These are phyloP conservation scores for Vitis hybrid DNA, from an alignment of 177 flowering plant species.

Conservation along the genomic window DNA sequence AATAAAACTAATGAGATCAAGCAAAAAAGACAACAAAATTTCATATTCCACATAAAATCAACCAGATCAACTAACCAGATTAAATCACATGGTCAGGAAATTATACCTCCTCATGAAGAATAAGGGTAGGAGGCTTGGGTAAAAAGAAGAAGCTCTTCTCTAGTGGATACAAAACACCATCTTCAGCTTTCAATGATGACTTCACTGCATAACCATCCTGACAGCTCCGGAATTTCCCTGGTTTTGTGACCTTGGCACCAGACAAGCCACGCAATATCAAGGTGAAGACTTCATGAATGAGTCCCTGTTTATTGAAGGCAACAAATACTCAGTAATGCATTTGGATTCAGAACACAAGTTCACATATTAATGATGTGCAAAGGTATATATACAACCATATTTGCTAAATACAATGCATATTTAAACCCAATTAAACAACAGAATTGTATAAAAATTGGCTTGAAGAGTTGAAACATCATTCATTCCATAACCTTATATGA, in stretches of 20 bases:
- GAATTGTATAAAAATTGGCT: background rate
- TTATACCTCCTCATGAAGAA: constrained; percentile 91
- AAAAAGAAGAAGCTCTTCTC: constrained; percentile 97
- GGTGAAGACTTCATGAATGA: constrained; percentile 92
- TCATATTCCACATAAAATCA: background rate
- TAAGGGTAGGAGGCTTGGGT: constrained; percentile 99
- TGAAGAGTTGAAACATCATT: background rate
- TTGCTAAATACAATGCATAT: background rate
- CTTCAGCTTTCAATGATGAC: constrained; percentile 98
- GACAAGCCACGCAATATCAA: constrained; percentile 85
- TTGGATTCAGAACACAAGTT: background rate
- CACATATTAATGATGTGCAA: background rate
- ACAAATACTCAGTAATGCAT: background rate
- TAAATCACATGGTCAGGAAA: background rate
- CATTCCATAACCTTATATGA: constrained; percentile 69
- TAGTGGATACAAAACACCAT: constrained; percentile 93
- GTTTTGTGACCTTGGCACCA: constrained; percentile 90
- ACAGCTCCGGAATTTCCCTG: constrained; percentile 94
- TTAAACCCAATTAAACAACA: background rate
- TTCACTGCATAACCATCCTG: constrained; percentile 98
- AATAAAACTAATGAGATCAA: background rate
- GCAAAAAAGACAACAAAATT: background rate
- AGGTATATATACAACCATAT: background rate
- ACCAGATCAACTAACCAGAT: background rate
- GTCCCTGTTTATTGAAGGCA: constrained; percentile 49